Evolutionary conservation across 768 basidiomycete species (phyloP), one percentile per base, ranked within the genome.

Genomic region (Neoboletus brunneissimus): DNA sequence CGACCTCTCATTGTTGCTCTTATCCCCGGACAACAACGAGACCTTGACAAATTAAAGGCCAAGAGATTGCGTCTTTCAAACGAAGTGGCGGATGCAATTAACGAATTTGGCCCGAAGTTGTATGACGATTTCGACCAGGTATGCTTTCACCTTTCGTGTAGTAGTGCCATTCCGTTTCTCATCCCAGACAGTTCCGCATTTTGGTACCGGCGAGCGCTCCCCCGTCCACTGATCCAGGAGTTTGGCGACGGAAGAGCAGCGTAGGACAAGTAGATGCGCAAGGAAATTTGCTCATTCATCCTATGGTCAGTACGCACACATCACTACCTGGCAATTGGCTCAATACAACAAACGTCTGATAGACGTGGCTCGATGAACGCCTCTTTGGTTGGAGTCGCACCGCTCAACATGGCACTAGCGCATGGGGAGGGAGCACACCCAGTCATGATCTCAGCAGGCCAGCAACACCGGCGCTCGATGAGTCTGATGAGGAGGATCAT

Each of bases 311-410:
- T 73, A 58, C 73, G 8, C 68, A 69, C 31, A 9, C 25, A 4
- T 46, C 10, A 35, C 32, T 42, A n/a, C 45, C 5, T 25, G 51
- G 29, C 35, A 35, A 31, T 41, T 43, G 32, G 32, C 35, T 61
- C 35, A 53, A 55, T 31, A 23, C 32, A 40, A 34, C 40, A 45
- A 25, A 44, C 54, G n/a, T 20, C 29, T 41, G 47, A 27, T 66
- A 84, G 77, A 86, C 88, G 15, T 96, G 93, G 93, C 81, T 96
- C 16, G 94, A 97, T 70, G 94, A 96, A 72, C 86, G 91, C 9
- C 79, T 97, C 25, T 97, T 96, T 67, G 94, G 94, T 43, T 96
- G 91, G 94, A 86, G 85, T 70, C 80, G 83, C 51, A 91, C 87
- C 62, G 81, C 89, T 1, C 76, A 74, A 48, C 84, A 82, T 47